phyloP scores from a whole-genome alignment of 176 grass and related monocot species.

The Oryza australiensis region DNA sequence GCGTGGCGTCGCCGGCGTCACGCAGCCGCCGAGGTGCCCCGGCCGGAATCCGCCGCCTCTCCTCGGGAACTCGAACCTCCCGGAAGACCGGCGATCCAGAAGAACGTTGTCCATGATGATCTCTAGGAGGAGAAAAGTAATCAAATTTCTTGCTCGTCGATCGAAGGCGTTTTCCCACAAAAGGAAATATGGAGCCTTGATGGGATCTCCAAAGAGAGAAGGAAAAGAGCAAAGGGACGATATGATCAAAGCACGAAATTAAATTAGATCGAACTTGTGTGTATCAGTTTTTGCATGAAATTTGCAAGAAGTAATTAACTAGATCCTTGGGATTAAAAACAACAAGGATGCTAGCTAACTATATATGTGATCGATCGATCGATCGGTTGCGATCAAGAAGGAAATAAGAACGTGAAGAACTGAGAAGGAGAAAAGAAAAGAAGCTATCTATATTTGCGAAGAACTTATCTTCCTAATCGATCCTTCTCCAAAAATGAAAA shows the following conservation, averaged over 20 bases:
- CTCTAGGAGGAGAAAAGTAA: background rate
- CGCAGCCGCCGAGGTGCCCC: background rate
- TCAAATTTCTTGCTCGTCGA: background rate
- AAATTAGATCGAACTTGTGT: conserved; percentile 12
- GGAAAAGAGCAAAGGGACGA: background rate
- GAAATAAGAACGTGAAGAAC: background rate
- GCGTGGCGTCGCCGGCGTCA: background rate
- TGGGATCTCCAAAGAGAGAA: conserved; percentile 9
- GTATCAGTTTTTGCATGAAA: conserved; percentile 30
- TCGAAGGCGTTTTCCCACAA: background rate
- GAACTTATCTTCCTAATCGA: conserved; percentile 34
- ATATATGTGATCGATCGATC: background rate
- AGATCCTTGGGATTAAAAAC: conserved; percentile 55
- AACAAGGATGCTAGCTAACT: conserved; percentile 48
- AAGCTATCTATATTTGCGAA: conserved; percentile 33
- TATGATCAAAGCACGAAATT: conserved; percentile 9
- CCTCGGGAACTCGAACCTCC: conserved; percentile 40
- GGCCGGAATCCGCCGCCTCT: conserved; percentile 28
- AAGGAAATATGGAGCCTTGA: conserved; percentile 6
- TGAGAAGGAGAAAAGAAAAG: background rate
- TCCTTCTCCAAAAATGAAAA: background rate
- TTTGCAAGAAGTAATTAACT: conserved; percentile 19
- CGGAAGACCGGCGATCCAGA: conserved; percentile 38
- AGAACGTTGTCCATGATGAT: conserved; percentile 49
- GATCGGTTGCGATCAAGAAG: conserved; percentile 26